phyloP scores from a whole-genome alignment of 2,329 filamentous ascomycete species.

The Venturia asperata region DNA sequence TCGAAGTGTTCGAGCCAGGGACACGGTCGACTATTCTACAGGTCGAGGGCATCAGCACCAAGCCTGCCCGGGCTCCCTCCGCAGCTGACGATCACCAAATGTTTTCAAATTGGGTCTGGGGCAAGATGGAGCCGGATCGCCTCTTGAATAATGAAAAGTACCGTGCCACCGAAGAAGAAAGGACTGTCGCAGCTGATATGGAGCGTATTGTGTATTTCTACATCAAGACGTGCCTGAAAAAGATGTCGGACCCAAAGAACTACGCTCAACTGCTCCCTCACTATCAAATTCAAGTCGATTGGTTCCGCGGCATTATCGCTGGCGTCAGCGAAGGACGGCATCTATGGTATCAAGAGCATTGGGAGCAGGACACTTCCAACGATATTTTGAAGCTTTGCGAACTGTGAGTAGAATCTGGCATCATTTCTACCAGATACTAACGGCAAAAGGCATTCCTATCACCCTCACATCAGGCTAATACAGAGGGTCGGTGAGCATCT shows the following conservation, averaged over 20 bases:
- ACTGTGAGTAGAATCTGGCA: neutral
- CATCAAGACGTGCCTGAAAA: conserved; percentile 7
- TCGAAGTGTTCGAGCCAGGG: neutral
- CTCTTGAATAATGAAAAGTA: conserved; percentile 8
- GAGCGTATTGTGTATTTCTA: conserved; percentile 11
- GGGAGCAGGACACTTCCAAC: neutral
- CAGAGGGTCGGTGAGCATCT: conserved; percentile 8
- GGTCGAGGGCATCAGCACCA: conserved; percentile 2
- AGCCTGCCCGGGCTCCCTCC: neutral
- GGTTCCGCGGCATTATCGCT: conserved; percentile 6
- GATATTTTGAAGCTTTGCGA: conserved; percentile 8
- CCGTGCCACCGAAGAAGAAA: conserved; percentile 7
- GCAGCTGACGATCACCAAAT: conserved; percentile 4
- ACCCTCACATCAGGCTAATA: conserved; percentile 9
- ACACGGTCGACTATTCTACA: conserved; percentile 1
- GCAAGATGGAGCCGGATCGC: neutral
- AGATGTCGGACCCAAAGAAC: neutral
- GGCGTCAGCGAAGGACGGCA: neutral
- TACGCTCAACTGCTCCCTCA: conserved; percentile 10
- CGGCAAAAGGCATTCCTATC: neutral
- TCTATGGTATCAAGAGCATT: neutral
- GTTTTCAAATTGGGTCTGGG: neutral
- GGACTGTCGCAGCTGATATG: conserved; percentile 6
- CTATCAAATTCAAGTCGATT: conserved; percentile 7
- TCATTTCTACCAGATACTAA: conserved; percentile 5